Base-by-base conservation (phyloP, 306 rosid genomes). In the Morella rubra region DNA sequence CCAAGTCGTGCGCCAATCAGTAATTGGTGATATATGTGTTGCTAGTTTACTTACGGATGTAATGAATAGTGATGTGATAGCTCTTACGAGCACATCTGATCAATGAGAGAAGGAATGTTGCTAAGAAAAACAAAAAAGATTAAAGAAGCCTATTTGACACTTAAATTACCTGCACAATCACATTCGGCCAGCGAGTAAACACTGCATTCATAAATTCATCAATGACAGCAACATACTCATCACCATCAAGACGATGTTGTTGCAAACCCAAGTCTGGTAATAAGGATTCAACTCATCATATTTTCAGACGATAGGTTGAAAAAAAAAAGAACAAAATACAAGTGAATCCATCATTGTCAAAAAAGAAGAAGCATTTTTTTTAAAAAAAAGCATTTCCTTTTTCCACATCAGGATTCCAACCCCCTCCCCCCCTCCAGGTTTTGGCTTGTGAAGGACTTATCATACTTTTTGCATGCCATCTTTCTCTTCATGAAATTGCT, bases 171-270 rank as follows among this genome's bases (percentile, higher is more conserved):
- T 96, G 99, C 80, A 96, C 98, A 88, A 91, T 96, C 78, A 96
- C 97, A 89, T 92, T 77, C 16, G 99, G 99, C 99, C 99, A 95
- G 79, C 97, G 97, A 77, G 93, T 92, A 81, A 89, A 95, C 79
- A 92, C 97, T 50, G 99, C 99, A 74, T 90, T 92, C 99, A 95
- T 95, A 85, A 95, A 95, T 85, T 95, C 99, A 82, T 95, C 99
- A 14, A 95, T 66, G 51, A 95, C 92, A 74, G 91, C 90, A 78
- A 96, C 72, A 88, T 90, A 95, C 45, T 92, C 97, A 74, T 92
- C 96, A 82, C 98, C 97, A 49, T 96, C 99, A 80, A 95, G 92
- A 72, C 97, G 99, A 50, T 87, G 86, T 51, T 88, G 84, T 79
- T 88, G 93, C 93, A 96, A 87, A 85, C 98, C 99, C 87, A 92